These are phyloP conservation scores for Lodderomyces parapsilosis DNA, from an alignment of 1,139 yeast species.

Conservation along the genomic window DNA sequence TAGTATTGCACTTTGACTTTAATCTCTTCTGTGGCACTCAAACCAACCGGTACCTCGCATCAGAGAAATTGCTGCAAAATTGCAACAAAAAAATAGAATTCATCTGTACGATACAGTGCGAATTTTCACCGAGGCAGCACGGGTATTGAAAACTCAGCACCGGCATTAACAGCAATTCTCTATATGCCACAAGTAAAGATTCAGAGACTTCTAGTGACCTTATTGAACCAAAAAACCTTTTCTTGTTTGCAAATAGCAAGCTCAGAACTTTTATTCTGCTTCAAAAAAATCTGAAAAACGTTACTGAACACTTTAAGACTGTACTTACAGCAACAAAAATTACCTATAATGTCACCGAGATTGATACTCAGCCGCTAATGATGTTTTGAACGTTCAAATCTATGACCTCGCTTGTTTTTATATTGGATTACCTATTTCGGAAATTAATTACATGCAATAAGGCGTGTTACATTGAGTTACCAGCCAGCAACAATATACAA, in stretches of 20 bases:
- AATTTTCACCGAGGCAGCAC: background rate
- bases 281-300: background rate
- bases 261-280: background rate
- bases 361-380: too few relatives aligned
- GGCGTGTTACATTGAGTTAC: too few relatives aligned
- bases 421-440: too few relatives aligned
- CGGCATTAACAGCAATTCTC: background rate
- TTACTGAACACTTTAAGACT: background rate
- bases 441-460: too few relatives aligned
- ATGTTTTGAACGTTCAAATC: background rate
- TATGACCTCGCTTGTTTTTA: too few relatives aligned
- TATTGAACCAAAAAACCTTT: too few relatives aligned
- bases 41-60: too few relatives aligned
- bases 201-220: too few relatives aligned
- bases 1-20: too few relatives aligned
- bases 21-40: too few relatives aligned
- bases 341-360: background rate
- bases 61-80: background rate
- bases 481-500: too few relatives aligned
- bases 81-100: background rate
- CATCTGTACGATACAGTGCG: background rate
- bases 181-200: background rate
- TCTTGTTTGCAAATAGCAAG: background rate
- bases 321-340: background rate
- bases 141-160: too few relatives aligned